Base-by-base conservation (phyloP, 768 basidiomycete species). In the Lentinula boryana region DNA sequence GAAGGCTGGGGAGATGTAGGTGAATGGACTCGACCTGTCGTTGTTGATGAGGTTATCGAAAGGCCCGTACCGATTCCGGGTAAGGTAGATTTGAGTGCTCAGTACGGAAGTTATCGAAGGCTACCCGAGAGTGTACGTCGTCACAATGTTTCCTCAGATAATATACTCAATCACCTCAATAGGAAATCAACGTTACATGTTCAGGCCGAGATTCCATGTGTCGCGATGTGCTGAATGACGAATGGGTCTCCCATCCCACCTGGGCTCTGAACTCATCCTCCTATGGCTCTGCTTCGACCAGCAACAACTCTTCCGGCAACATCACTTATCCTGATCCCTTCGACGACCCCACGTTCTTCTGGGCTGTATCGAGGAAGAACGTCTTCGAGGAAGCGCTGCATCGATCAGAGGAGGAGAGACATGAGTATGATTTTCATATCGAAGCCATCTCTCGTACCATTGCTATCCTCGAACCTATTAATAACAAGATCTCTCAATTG, bases 401-500 rank as follows among this genome's bases (percentile, higher is more conserved):
- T 74, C 89, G 95, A 38, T 90, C 89, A 54, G 97, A 99, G 68
- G 97, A 99, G 71, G 97, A 99, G 70, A 86, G 97, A 5, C 97
- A 99, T 71, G 96, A 98, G 72, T 99, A 98, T 71, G 96, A 98
- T 71, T 98, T 97, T 77, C 94, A 98, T 71, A 92, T 98, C 67
- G 96, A 98, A 69, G 95, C 95, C 6, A 89, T 98, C 67, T 82
- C 86, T 9, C 88, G 95, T 56, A 97, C 96, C 4, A 95, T 98
- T 66, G 79, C 84, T 7, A 80, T 93, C 67, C 85, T 99, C 27
- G 97, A 98, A 64, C 95, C 97, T 0, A 86, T 98, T 63, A 88
- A 88, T 66, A 87, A 86, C 72, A 93, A 95, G 72, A 92, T 98
- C 65, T 79, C 82, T 7, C 85, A 86, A 63, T 85, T 98, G 74